Percentiles rank a stretch among this genome's conserved stretches.
Conservation (phyloP, 345 rosid species). For the Lepidium africanum region DNA sequence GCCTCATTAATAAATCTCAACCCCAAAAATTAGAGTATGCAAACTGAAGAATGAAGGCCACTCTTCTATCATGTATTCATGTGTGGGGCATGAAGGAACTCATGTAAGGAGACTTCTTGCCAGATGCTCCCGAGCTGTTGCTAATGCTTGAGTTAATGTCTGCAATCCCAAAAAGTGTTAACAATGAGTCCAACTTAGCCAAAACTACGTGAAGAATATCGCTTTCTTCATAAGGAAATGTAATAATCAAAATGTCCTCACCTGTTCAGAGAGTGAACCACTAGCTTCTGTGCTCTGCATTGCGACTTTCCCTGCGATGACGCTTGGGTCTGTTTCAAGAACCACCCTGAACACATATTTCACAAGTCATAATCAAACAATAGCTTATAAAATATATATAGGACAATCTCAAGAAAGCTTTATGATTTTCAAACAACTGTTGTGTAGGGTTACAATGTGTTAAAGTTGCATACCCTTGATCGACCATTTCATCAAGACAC, state of each 20-base stretch:
- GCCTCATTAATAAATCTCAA: no score
- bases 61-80: not conserved
- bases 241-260: slow-evolving; percentile 12
- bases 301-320: slow-evolving; percentile 86
- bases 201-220: not conserved
- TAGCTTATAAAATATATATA: not conserved
- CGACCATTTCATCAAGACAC: slow-evolving; percentile 91
- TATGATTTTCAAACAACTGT: not conserved
- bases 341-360: slow-evolving; percentile 47
- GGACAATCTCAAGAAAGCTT: not conserved
- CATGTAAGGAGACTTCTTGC: slow-evolving; percentile 31
- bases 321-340: slow-evolving; percentile 75
- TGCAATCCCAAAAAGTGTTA: not conserved
- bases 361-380: not conserved
- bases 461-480: slow-evolving; percentile 58
- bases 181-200: not conserved
- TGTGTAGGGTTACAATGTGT: not conserved
- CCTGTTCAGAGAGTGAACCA: slow-evolving; percentile 89
- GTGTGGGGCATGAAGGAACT: not conserved
- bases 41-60: not conserved
- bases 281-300: slow-evolving; percentile 64
- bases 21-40: no score
- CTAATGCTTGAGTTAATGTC: slow-evolving; percentile 31
- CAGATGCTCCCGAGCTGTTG: slow-evolving; percentile 30
- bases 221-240: not conserved